Evolutionary conservation across 75 land plant genomes (phyloP).

Genomic region (Chamaecyparis obtusa): DNA sequence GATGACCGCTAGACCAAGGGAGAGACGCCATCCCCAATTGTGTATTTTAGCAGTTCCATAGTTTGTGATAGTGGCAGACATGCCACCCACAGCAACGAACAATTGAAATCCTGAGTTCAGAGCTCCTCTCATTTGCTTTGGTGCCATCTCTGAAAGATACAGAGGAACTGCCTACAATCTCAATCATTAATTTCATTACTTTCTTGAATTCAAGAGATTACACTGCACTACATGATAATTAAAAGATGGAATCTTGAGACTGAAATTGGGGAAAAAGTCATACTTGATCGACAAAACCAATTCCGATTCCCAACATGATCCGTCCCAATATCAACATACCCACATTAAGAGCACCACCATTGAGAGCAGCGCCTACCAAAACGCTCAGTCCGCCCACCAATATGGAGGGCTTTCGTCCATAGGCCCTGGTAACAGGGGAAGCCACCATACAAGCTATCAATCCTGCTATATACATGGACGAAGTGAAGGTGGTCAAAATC

Average conservation of each 20-base stretch:
- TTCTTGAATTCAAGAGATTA: too few relatives aligned
- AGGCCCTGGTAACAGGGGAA: neutral
- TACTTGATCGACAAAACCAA: constrained; percentile 39
- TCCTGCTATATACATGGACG: constrained; percentile 13
- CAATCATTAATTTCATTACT: too few relatives aligned
- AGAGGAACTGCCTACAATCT: constrained; percentile 32
- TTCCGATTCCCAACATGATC: constrained; percentile 32
- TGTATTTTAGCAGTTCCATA: too few relatives aligned
- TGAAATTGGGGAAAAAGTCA: too few relatives aligned
- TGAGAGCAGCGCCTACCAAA: neutral
- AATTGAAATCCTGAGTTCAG: constrained; percentile 76
- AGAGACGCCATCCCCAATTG: too few relatives aligned
- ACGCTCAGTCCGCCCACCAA: neutral
- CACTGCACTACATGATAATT: too few relatives aligned
- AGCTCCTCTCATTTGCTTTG: constrained; percentile 55
- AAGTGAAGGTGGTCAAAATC: constrained; percentile 10
- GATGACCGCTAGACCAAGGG: too few relatives aligned
- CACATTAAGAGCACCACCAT: neutral
- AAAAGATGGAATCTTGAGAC: too few relatives aligned
- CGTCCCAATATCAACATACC: neutral
- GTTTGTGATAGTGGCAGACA: constrained; percentile 48
- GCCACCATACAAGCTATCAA: constrained; percentile 10
- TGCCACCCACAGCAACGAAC: constrained; percentile 54
- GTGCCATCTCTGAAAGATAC: constrained; percentile 84
- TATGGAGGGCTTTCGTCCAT: neutral